These are phyloP conservation scores for Trichoderma koningiopsis DNA, from an alignment of 2,329 filamentous ascomycete genomes.

Conservation along the genomic window DNA sequence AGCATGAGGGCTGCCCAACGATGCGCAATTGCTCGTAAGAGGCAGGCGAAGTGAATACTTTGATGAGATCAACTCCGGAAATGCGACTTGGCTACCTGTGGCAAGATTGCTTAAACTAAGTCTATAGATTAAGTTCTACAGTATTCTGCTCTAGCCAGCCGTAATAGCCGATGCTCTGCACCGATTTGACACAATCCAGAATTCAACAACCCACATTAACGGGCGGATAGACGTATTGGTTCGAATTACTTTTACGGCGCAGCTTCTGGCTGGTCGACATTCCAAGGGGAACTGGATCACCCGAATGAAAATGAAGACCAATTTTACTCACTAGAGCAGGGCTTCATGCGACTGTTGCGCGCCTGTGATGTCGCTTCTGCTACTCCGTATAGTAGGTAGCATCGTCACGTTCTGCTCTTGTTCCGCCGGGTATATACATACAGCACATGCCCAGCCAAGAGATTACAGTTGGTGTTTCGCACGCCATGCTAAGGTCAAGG, in stretches of 20 bases:
- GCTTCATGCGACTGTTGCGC: neutral
- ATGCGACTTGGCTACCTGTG: neutral
- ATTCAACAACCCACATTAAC: neutral
- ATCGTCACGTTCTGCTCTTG: neutral
- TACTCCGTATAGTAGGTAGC: neutral
- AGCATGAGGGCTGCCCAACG: neutral
- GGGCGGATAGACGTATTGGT: neutral
- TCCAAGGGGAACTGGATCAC: neutral
- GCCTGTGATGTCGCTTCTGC: neutral
- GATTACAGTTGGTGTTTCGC: neutral
- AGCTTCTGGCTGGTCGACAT: neutral
- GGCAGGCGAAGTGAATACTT: neutral
- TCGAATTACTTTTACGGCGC: neutral
- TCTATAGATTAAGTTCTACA: neutral
- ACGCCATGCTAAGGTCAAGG: neutral
- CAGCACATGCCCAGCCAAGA: neutral
- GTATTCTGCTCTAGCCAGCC: neutral
- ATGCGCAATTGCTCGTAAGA: neutral
- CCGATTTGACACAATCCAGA: neutral
- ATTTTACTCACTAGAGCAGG: neutral
- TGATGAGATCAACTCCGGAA: neutral
- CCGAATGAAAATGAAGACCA: neutral
- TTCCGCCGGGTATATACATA: neutral
- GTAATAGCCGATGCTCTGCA: neutral
- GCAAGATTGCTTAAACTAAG: neutral